Evolutionary conservation across 306 rosid species (phyloP), one percentile per base, ranked within the genome.

Genomic region (Dryas alaskensis): DNA sequence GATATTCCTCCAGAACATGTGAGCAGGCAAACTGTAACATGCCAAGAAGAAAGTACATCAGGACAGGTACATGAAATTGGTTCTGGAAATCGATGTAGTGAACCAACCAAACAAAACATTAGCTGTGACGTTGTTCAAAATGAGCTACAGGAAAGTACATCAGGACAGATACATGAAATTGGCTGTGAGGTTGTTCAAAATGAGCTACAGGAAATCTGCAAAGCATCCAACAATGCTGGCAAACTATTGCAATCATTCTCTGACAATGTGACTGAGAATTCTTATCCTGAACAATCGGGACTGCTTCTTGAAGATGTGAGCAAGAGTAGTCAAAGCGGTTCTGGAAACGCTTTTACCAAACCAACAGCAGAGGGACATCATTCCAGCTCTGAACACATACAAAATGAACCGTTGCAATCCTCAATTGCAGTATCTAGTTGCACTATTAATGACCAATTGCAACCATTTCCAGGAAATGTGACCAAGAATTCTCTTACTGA

Each of bases 251-350:
- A 69, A 44, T 62, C 80, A 47, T 65, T 73, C 71, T 80, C 83
- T 73, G 86, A 65, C 69, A 73, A 54, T 53, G 65, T 25, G 71
- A 61, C 82, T 2, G 75, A 70, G 39, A 65, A 58, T 73, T 81
- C 82, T 82, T 83, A 80, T 69, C 79, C 62, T 78, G 76, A 69
- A 76, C 79, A 51, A 57, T 76, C 67, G 7, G 79, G 76, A 43
- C 73, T 37, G 17, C 75, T 82, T 67, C 74, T 75, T 9, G 69
- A 53, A 50, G 76, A 62, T 31, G 61, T 59, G 37, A 74, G 54
- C 52, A 77, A 75, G 53, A 78, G 55, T 77, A 74, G 72, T 55
- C 84, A 78, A 75, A 69, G 77, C 22, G 16, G 37, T 61, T 37
- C 83, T 67, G 70, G 39, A 73, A 16, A 40, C 78, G 58, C 77